Base-by-base conservation (phyloP, 225 moss, liverwort and hornwort genomes). In the Thuidium tamariscinum region DNA sequence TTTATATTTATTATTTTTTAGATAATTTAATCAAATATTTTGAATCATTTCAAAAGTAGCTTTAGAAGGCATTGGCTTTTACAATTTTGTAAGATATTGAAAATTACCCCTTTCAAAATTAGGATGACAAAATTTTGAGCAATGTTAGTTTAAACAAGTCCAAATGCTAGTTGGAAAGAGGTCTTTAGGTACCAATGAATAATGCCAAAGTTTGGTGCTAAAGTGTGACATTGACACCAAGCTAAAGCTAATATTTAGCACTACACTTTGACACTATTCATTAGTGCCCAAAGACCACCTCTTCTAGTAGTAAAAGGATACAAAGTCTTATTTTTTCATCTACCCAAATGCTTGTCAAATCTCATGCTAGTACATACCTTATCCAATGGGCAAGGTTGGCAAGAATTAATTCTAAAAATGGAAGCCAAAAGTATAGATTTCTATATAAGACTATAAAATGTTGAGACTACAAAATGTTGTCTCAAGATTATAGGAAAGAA, bases 161-260 rank as follows among this genome's bases (percentile, higher is more conserved):
- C 13, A 22, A 37, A 39, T 2, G 13, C 4, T 39, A 68, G 4
- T 68, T 0, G 1, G 6, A 13, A 13, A 13, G 4, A 68, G 2
- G 8, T 39, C 3, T 39, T 23, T 2, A 4, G 14, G 4, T 1
- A 23, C 13, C 13, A 23, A 39, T 39, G 13, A 68, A 68, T 23
- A 39, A 2, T 39, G 3, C 13, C 23, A 39, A 23, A 23, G 12
- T 37, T 13, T 67, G 13, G 7, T 23, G 7, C 13, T 19, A 22
- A 22, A 39, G 13, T 21, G 22, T 13, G 0, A 22, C 21, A 67
- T 22, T 67, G 22, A 22, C 37, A 67, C 4, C 3, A 1, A 65
- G 10, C 5, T 37, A 37, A 2, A 37, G 7, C 10, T 22, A 67
- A 39, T 67, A 22, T 22, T 13, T 13, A 20, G 4, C 1, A 64